Percentiles rank a stretch among this genome's conserved stretches.
Conservation (phyloP, 1,139 yeast species). For the Debaryomyces sp. region DNA sequence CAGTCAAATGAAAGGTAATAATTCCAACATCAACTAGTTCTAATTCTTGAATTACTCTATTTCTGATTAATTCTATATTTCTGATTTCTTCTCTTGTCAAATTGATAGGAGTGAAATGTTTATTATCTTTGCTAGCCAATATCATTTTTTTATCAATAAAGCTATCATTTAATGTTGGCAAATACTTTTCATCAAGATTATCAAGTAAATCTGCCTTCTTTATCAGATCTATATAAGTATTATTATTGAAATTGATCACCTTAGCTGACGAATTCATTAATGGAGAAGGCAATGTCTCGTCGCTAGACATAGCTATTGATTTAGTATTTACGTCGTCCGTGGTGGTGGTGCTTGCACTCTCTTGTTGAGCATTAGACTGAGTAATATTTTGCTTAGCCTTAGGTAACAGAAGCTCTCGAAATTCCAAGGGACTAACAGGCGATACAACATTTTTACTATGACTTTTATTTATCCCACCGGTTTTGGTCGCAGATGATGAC, state of each 20-base stretch:
- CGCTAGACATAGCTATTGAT: neutral
- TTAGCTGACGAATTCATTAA: neutral
- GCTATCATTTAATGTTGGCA: slow-evolving; percentile 27
- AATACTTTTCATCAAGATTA: slow-evolving; percentile 24
- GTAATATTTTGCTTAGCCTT: neutral
- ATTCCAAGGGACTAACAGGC: slow-evolving; percentile 22
- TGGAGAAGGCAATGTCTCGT: neutral
- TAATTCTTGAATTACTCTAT: slow-evolving; percentile 46
- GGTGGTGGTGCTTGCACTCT: neutral
- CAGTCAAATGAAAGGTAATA: slow-evolving; percentile 67
- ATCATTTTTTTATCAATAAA: slow-evolving; percentile 24
- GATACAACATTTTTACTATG: slow-evolving; percentile 16
- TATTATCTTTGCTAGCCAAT: slow-evolving; percentile 64
- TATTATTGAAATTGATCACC: neutral
- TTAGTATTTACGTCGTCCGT: neutral
- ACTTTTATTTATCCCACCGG: slow-evolving; percentile 11
- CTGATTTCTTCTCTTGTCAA: slow-evolving; percentile 19
- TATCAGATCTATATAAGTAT: neutral
- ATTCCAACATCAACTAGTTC: slow-evolving; percentile 42
- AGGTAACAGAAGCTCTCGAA: neutral
- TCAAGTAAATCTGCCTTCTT: neutral
- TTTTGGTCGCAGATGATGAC: slow-evolving; percentile 2
- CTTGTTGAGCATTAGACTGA: neutral
- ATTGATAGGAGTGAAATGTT: slow-evolving; percentile 50
- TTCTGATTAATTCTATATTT: slow-evolving; percentile 18